Percentiles rank a stretch among this genome's conserved stretches.
Conservation (phyloP, 352 stramenopile species). For the Phytophthora pinifolia region DNA sequence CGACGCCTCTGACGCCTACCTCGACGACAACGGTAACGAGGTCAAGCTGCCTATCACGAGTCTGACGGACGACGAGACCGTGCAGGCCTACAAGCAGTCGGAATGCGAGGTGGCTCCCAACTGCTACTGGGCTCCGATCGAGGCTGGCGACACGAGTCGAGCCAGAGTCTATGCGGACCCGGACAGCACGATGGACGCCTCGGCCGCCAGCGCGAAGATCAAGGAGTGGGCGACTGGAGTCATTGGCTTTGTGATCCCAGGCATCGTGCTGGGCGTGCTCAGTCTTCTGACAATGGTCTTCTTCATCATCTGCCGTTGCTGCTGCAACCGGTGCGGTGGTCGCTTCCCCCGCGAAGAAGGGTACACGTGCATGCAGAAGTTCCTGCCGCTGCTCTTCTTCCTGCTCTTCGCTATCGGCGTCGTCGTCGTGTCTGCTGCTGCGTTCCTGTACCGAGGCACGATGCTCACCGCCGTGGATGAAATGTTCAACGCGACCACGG, state of each 20-base stretch:
- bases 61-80: slow-evolving; percentile 27
- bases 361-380: slow-evolving; percentile 74
- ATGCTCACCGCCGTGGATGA: slow-evolving; percentile 44
- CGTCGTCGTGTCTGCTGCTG: slow-evolving; percentile 42
- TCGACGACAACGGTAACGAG: slow-evolving; percentile 36
- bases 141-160: slow-evolving; percentile 31
- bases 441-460: slow-evolving; percentile 59
- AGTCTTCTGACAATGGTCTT: slow-evolving; percentile 71
- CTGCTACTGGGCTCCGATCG: slow-evolving; percentile 61
- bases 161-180: slow-evolving; percentile 32
- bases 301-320: slow-evolving; percentile 75
- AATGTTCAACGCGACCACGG: slow-evolving; percentile 40
- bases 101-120: slow-evolving; percentile 62
- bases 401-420: slow-evolving; percentile 58
- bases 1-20: slow-evolving; percentile 37
- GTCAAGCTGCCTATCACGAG: slow-evolving; percentile 26
- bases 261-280: slow-evolving; percentile 54
- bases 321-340: slow-evolving; percentile 71
- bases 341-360: slow-evolving; percentile 54
- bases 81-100: slow-evolving; percentile 32
- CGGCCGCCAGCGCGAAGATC: slow-evolving; percentile 30
- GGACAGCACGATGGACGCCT: slow-evolving; percentile 31
- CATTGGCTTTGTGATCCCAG: slow-evolving; percentile 53
- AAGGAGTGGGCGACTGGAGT: slow-evolving; percentile 56
- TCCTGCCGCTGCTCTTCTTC: slow-evolving; percentile 64